phyloP scores from a whole-genome alignment of 1,284 basidiomycete genomes.

The Thelephora terrestris region DNA sequence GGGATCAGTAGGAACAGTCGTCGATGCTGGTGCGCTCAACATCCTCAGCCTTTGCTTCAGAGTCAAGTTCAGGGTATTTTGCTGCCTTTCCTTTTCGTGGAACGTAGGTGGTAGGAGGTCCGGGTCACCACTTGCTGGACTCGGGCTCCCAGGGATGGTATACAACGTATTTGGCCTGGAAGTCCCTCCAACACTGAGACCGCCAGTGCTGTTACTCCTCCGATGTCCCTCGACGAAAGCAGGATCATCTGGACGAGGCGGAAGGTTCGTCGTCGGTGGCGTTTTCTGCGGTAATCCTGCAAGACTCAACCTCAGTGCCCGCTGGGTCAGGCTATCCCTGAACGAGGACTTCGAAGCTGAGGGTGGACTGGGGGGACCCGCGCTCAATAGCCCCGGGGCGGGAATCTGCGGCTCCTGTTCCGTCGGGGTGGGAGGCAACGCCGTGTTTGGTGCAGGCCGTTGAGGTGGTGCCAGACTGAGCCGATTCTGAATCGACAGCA shows the following conservation, averaged over 20 bases:
- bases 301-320: constrained; percentile 45
- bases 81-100: not conserved
- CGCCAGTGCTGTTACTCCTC: constrained; percentile 30
- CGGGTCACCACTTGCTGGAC: not conserved
- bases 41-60: constrained; percentile 53
- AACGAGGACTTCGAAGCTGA: constrained; percentile 32
- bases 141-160: constrained; percentile 35
- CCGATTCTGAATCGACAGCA: constrained; percentile 32
- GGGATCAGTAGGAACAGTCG: constrained; percentile 14
- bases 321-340: constrained; percentile 41
- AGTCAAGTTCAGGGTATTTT: constrained; percentile 30
- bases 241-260: constrained; percentile 50
- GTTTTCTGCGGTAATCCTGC: constrained; percentile 45
- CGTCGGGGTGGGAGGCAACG: constrained; percentile 55
- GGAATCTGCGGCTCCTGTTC: constrained; percentile 6
- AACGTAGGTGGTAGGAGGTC: not conserved
- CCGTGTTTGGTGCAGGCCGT: constrained; percentile 55
- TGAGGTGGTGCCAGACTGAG: constrained; percentile 57
- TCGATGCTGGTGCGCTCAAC: constrained; percentile 43
- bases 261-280: constrained; percentile 43
- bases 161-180: constrained; percentile 20
- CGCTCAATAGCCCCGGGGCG: constrained; percentile 9
- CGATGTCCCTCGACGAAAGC: constrained; percentile 21
- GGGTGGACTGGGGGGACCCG: constrained; percentile 17
- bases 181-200: constrained; percentile 12